Percentiles rank a stretch among this genome's conserved stretches.
Conservation (phyloP, 805 yeast genomes). For the Komagataella populi region DNA sequence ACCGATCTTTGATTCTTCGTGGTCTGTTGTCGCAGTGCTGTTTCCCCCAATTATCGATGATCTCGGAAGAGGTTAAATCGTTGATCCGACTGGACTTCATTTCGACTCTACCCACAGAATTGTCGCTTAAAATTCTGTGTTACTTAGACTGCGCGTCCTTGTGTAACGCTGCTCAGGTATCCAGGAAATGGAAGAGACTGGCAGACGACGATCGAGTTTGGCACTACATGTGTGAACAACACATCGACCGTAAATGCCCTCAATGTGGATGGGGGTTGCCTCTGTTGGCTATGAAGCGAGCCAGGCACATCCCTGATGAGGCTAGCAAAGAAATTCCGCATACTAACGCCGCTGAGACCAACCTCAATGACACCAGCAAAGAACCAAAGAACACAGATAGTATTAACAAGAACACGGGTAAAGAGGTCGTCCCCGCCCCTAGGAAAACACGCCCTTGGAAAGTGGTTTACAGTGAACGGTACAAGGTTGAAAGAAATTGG, state of each 20-base stretch:
- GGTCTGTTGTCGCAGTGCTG: constrained; percentile 87
- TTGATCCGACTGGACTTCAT: constrained; percentile 84
- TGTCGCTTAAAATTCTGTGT: constrained; percentile 73
- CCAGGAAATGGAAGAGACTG: constrained; percentile 69
- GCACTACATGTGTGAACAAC: constrained; percentile 98
- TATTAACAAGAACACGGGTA: not conserved
- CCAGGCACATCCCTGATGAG: constrained; percentile 12
- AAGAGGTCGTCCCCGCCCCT: constrained; percentile 4
- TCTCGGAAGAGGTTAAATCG: constrained; percentile 65
- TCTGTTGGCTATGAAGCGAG: constrained; percentile 75
- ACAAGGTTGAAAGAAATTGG: constrained; percentile 90
- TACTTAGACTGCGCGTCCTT: constrained; percentile 88
- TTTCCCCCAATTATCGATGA: constrained; percentile 83
- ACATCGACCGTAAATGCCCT: constrained; percentile 93
- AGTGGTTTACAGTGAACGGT: constrained; percentile 83
- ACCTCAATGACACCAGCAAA: constrained; percentile 12
- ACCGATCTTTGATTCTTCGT: constrained; percentile 63
- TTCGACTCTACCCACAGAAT: constrained; percentile 71
- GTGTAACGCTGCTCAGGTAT: constrained; percentile 89
- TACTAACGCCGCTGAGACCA: constrained; percentile 3
- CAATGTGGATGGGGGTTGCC: constrained; percentile 99
- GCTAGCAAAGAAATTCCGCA: constrained; percentile 9
- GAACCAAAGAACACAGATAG: not conserved
- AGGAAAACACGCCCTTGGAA: constrained; percentile 80
- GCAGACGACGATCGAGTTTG: constrained; percentile 97